phyloP scores from a whole-genome alignment of 2,329 filamentous ascomycete species.

The Chrysoporthe puriensis region DNA sequence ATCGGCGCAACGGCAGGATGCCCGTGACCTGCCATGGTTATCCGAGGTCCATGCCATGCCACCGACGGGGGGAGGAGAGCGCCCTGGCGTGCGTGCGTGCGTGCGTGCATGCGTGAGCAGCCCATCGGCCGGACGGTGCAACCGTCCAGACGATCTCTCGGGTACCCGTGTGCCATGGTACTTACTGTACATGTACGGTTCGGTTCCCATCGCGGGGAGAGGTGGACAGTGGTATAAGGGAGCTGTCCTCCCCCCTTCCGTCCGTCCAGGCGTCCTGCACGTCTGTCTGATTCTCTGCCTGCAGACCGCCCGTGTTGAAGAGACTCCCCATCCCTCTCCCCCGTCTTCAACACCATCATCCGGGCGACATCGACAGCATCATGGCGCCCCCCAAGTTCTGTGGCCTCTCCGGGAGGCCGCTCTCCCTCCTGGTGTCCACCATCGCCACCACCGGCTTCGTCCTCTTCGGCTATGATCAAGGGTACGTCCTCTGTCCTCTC shows the following conservation, averaged over 20 bases:
- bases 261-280: background rate
- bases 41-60: constrained; percentile 7
- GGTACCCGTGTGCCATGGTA: too few species aligned
- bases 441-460: constrained; percentile 67
- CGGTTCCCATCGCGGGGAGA: background rate
- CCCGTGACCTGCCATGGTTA: background rate
- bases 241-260: background rate
- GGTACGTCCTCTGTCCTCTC: constrained; percentile 37
- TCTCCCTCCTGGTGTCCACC: constrained; percentile 62
- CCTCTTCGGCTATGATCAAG: constrained; percentile 62
- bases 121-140: too few species aligned
- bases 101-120: background rate
- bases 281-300: background rate
- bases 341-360: background rate
- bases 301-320: constrained; percentile 2
- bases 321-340: background rate
- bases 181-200: too few species aligned
- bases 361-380: background rate
- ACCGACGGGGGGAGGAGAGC: background rate
- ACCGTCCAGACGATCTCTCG: background rate
- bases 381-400: constrained; percentile 53
- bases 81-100: background rate
- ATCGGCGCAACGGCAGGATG: constrained; percentile 10
- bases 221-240: background rate
- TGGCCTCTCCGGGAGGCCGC: constrained; percentile 60